Conservation (phyloP, 495 filamentous ascomycete species). For the Elasticomyces elasticus region DNA sequence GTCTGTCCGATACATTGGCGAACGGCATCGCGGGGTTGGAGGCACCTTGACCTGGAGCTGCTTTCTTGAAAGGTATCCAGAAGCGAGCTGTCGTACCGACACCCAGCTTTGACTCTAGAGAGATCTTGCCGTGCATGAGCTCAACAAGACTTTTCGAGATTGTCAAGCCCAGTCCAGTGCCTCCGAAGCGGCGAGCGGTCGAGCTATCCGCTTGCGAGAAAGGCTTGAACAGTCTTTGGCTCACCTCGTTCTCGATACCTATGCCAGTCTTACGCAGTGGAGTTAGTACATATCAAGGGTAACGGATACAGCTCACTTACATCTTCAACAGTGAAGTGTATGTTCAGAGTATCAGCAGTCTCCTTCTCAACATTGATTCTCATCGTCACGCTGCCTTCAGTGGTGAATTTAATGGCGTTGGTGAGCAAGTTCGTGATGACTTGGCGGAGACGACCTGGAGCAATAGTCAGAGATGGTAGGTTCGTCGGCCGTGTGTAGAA, state of each 20-base stretch:
- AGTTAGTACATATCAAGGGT: too few species aligned
- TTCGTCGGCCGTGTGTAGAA: too few species aligned
- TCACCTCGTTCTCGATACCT: conserved; percentile 67
- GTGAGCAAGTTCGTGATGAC: conserved; percentile 79
- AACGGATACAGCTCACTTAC: too few species aligned
- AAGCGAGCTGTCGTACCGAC: conserved; percentile 56
- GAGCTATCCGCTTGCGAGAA: conserved; percentile 80
- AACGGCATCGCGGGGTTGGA: conserved; percentile 36
- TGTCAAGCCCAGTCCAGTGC: conserved; percentile 40
- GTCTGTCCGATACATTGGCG: conserved; percentile 46
- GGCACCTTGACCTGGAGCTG: conserved; percentile 28
- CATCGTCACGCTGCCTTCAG: conserved; percentile 53
- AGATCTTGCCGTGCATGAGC: conserved; percentile 71
- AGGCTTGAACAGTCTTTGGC: conserved; percentile 67
- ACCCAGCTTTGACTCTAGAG: conserved; percentile 47
- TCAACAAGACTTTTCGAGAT: conserved; percentile 48
- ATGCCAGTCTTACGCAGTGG: too few species aligned
- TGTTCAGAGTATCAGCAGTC: conserved; percentile 32
- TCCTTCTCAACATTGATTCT: conserved; percentile 28
- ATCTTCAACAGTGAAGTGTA: conserved; percentile 59
- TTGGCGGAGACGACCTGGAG: conserved; percentile 64
- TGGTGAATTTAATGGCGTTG: conserved; percentile 85
- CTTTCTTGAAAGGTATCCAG: conserved; percentile 59
- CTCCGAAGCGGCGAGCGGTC: conserved; percentile 64
- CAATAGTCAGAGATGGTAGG: too few species aligned